Percentiles rank a stretch among this genome's conserved stretches.
These are phyloP conservation scores for Leptomonas pyrrhocoris DNA, from an alignment of 208 protist genomes.

Conservation along the genomic window DNA sequence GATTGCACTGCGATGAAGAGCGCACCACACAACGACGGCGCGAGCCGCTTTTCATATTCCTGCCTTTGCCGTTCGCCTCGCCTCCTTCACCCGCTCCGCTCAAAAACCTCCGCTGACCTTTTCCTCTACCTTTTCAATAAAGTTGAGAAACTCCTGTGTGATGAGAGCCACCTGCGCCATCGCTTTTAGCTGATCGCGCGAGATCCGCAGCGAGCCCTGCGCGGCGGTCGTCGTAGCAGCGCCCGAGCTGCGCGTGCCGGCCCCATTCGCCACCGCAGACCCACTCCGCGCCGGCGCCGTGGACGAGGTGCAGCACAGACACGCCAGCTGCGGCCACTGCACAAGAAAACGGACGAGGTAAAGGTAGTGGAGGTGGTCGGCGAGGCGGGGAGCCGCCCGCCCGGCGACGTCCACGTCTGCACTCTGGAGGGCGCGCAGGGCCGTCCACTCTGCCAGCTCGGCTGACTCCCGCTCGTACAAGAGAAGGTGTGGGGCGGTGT, in stretches of 20 bases:
- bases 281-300: conserved; percentile 12
- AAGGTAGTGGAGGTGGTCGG: conserved; percentile 49
- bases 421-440: conserved; percentile 26
- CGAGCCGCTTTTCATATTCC: no score
- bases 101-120: conserved; percentile 10
- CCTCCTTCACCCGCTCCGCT: not conserved
- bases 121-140: conserved; percentile 61
- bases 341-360: conserved; percentile 85
- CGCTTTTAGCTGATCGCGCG: conserved; percentile 46
- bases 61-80: no score
- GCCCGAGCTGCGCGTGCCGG: no score
- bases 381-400: not conserved
- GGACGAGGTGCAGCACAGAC: conserved; percentile 57
- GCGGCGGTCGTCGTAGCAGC: no score
- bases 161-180: conserved; percentile 71
- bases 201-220: conserved; percentile 43
- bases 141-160: conserved; percentile 69
- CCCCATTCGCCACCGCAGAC: conserved; percentile 4
- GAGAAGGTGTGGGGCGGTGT: conserved; percentile 51
- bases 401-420: not conserved
- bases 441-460: conserved; percentile 58
- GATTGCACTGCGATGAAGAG: no score
- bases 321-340: conserved; percentile 82
- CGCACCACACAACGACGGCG: no score
- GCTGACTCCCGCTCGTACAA: conserved; percentile 78